Evolutionary conservation across 441 rosid genomes (phyloP).

Genomic region (Daphne laureola): DNA sequence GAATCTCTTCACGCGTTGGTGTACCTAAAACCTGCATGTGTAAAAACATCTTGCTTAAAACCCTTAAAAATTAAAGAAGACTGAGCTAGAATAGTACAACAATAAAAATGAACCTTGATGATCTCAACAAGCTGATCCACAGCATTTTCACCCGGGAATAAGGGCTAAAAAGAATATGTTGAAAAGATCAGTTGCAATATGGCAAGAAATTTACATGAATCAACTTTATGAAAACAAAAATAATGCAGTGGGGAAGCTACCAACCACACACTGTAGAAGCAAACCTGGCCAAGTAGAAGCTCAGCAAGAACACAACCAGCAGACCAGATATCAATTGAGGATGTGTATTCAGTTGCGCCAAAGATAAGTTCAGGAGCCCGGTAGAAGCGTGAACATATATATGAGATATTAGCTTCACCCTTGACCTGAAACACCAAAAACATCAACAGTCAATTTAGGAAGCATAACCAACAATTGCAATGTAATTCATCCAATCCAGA

Average conservation of each 20-base stretch:
- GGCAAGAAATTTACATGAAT: no score
- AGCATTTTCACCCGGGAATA: constrained; percentile 64
- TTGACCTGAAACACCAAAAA: constrained; percentile 28
- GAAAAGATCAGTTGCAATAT: background rate
- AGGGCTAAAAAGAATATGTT: constrained; percentile 31
- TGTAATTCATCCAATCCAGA: no score
- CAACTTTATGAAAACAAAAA: no score
- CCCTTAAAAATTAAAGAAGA: background rate
- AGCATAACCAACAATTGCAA: no score
- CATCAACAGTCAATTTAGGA: no score
- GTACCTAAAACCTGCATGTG: constrained; percentile 61
- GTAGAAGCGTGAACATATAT: constrained; percentile 66
- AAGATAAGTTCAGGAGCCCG: constrained; percentile 75
- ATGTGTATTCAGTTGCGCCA: constrained; percentile 63
- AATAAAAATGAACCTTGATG: constrained; percentile 40
- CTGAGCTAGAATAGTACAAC: background rate
- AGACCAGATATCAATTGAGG: constrained; percentile 74
- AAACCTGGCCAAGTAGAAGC: constrained; percentile 68
- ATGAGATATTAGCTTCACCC: constrained; percentile 63
- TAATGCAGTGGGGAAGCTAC: background rate
- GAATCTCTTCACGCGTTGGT: constrained; percentile 67
- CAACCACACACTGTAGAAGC: constrained; percentile 5
- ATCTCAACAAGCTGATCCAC: constrained; percentile 74
- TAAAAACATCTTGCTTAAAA: constrained; percentile 10
- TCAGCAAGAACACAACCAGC: constrained; percentile 81